Percentiles rank a stretch among this genome's conserved stretches.
Conservation (phyloP, 176 grass and related monocot genomes). For the Chloris gayana region DNA sequence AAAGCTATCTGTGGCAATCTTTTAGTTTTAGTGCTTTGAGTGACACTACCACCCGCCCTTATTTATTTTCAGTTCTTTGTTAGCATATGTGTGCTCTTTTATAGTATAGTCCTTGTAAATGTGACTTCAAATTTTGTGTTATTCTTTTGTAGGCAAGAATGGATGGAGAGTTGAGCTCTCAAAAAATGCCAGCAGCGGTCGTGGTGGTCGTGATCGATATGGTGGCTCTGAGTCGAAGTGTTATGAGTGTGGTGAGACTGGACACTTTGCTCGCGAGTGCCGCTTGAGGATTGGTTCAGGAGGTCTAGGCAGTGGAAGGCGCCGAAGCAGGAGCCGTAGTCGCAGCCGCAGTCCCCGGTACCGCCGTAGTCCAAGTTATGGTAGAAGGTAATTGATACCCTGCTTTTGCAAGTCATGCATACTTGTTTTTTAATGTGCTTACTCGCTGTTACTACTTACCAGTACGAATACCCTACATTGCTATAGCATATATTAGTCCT, state of each 20-base stretch:
- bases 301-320: constrained; percentile 76
- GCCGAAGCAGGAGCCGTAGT: constrained; percentile 55
- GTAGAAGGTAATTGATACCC: constrained; percentile 61
- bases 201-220: constrained; percentile 61
- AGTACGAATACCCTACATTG: neutral
- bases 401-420: neutral
- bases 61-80: constrained; percentile 2
- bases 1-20: neutral
- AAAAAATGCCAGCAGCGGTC: constrained; percentile 47
- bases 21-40: neutral
- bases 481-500: neutral
- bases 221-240: constrained; percentile 72
- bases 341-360: constrained; percentile 71
- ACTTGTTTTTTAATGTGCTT: neutral
- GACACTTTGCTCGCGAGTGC: constrained; percentile 87
- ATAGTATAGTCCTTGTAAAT: neutral
- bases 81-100: neutral
- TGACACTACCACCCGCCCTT: neutral
- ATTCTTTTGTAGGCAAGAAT: constrained; percentile 62
- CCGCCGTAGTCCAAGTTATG: constrained; percentile 86
- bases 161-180: constrained; percentile 93
- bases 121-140: neutral
- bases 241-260: constrained; percentile 88
- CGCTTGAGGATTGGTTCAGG: constrained; percentile 71
- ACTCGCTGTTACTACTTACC: neutral